phyloP scores from a whole-genome alignment of 768 basidiomycete species.

The Russula griseocarnosa region DNA sequence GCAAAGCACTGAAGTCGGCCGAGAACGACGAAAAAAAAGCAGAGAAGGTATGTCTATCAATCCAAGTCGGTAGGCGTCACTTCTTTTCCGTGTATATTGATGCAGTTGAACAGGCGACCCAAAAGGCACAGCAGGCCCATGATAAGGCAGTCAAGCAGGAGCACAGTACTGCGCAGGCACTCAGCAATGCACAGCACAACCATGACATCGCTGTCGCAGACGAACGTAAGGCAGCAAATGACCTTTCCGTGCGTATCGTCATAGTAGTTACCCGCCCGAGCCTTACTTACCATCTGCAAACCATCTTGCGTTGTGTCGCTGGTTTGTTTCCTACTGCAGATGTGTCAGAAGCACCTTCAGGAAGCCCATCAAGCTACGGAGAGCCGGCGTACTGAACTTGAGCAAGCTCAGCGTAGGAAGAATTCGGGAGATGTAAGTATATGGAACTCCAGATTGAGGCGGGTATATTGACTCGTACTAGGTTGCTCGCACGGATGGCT shows the following conservation, averaged over 20 bases:
- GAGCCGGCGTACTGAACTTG: conserved; percentile 30
- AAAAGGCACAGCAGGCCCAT: conserved; percentile 46
- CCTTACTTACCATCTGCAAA: not conserved
- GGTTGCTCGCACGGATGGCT: conserved; percentile 4
- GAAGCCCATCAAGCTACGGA: conserved; percentile 31
- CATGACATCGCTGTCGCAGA: conserved; percentile 49
- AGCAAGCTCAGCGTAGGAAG: conserved; percentile 33
- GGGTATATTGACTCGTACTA: not conserved
- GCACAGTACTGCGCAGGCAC: conserved; percentile 45
- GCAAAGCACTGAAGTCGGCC: conserved; percentile 47
- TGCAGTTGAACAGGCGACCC: conserved; percentile 35
- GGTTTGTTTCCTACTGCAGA: conserved; percentile 21
- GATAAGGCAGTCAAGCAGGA: conserved; percentile 51
- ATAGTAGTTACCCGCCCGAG: not conserved
- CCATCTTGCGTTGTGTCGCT: not conserved
- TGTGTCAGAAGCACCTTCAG: conserved; percentile 32
- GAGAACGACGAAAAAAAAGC: conserved; percentile 50
- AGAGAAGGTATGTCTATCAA: conserved; percentile 43
- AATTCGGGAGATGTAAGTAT: conserved; percentile 33
- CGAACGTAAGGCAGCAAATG: conserved; percentile 42
- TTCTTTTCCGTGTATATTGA: not conserved
- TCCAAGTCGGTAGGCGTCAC: not conserved
- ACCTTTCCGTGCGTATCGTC: conserved; percentile 39
- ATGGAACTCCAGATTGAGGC: too few relatives aligned
- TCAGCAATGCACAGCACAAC: conserved; percentile 50